Base-by-base conservation (phyloP, 306 rosid genomes). In the Sicyos baderoa region DNA sequence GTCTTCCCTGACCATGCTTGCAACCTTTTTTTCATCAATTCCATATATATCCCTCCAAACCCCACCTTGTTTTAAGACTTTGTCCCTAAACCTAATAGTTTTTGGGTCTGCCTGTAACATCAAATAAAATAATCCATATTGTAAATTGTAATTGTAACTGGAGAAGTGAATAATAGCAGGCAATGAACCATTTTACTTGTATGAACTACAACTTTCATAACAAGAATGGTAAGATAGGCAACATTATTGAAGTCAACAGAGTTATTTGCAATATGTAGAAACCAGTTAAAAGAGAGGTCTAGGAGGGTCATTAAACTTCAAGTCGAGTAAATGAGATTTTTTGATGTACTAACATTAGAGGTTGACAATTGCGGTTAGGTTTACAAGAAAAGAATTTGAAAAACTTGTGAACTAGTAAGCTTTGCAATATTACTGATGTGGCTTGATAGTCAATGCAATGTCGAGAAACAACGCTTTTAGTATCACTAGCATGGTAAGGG, bases 31-130 rank as follows among this genome's bases (percentile, higher is more conserved):
- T 83, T 93, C 99, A 73, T 93, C 99, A 79, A 86, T 70, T 70
- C 97, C 99, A 47, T 93, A 93, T 42, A 90, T 85, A 54, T 93
- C 99, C 82, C 85, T 90, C 99, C 99, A 93, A 44, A 85, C 74
- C 54, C 99, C 99, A 18, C 99, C 97, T 78, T 85, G 86, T 70
- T 81, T 86, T 72, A 86, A 59, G 49, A 93, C 99, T 77, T 70
- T 93, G 27, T 90, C 99, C 79, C 89, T 79, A 85, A 93, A 93
- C 79, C 87, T 81, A 66, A 84, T 85, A 69, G 99, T 93, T 84
- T 90, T 90, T 73, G 94, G 87, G 81, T 93, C 99, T 61, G 90
- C 99, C 99, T 93, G 91, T 65, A 78, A 74, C 67, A 82, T 58
- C 55, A 73, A 63, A 73, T 29, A 69, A 71, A 77, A 79, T 63